Base-by-base conservation (phyloP, 2,329 filamentous ascomycete species). In the Periconia sp. region DNA sequence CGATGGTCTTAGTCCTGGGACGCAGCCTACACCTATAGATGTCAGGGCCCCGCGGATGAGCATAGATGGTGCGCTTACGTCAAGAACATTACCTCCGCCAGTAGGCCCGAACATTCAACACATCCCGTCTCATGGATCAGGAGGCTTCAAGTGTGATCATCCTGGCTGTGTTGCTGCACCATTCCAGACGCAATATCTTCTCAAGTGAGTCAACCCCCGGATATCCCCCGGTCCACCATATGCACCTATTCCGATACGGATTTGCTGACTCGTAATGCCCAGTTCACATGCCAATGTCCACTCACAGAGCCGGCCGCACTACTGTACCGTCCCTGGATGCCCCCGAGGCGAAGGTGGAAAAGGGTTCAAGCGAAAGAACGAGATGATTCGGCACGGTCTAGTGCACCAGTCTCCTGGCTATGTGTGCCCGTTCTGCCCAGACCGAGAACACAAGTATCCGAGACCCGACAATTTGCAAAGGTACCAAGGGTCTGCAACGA, bases 371-470 rank as follows among this genome's bases (percentile, higher is more conserved):
- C 76, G 83, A 22, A 86, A 86, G 61, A 86, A 86, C 51, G 83
- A 86, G 62, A 86, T 86, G 83, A 85, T 85, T 48, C 75, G 83
- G n/a, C 83, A 86, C 61, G 92, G 92, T 1, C 80, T 97, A 3
- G 94, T 97, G 4, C 94, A 99, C 63, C 87, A 91, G 54, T 95
- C 90, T 6, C 94, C 94, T 1, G 92, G 92, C 47, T 99, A 97
- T 62, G 85, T 96, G 21, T 99, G 94, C 68, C 94, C 94, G 0
- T 97, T 96, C 65, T 99, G 94, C 68, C 88, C 90, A 1, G 91
- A 96, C 61, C 81, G 91, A 54, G 91, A 96, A 66, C 92, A 96
- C 69, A 92, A 88, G 65, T 97, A 97, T 68, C 94, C 94, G 4
- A 80, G 94, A 56, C 94, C 94, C 23, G 94, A 99, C 69, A 97